Percentiles rank a stretch among this genome's conserved stretches.
These are phyloP conservation scores for Helichrysum umbraculigerum DNA, from an alignment of 129 eudicot genomes.

Conservation along the genomic window DNA sequence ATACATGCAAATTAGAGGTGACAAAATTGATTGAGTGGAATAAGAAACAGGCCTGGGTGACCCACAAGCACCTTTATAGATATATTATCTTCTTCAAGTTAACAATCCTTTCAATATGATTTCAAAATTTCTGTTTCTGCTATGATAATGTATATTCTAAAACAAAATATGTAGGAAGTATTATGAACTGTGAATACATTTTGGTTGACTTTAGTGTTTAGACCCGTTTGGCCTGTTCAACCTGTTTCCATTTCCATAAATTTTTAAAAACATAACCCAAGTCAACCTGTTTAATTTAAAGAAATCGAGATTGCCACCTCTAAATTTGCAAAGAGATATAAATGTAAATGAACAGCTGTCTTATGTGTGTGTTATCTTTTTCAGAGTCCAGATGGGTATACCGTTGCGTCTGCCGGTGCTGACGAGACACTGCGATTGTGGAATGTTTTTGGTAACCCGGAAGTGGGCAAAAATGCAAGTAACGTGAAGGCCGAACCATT, in stretches of 20 bases:
- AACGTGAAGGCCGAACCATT: conserved; percentile 51
- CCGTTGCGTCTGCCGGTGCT: conserved; percentile 61
- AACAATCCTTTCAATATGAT: too few relatives aligned
- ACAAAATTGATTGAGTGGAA: background rate
- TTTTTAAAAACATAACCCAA: background rate
- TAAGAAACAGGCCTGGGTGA: background rate
- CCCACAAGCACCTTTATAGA: background rate
- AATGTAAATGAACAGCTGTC: background rate
- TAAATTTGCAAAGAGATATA: background rate
- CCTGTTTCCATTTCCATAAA: too few relatives aligned
- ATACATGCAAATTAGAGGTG: background rate
- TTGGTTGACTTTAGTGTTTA: too few relatives aligned
- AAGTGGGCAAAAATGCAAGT: conserved; percentile 31
- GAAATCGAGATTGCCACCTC: background rate
- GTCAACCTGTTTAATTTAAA: background rate
- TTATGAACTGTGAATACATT: too few relatives aligned
- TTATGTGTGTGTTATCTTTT: background rate
- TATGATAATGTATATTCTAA: too few relatives aligned
- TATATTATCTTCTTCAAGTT: background rate
- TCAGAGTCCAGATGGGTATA: conserved; percentile 81
- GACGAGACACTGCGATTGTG: conserved; percentile 68
- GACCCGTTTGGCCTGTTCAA: too few relatives aligned
- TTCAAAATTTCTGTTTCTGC: too few relatives aligned
- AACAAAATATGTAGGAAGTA: too few relatives aligned
- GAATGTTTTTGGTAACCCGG: conserved; percentile 67